Evolutionary conservation across 768 basidiomycete species (phyloP).

Genomic region (Suillus paluster): DNA sequence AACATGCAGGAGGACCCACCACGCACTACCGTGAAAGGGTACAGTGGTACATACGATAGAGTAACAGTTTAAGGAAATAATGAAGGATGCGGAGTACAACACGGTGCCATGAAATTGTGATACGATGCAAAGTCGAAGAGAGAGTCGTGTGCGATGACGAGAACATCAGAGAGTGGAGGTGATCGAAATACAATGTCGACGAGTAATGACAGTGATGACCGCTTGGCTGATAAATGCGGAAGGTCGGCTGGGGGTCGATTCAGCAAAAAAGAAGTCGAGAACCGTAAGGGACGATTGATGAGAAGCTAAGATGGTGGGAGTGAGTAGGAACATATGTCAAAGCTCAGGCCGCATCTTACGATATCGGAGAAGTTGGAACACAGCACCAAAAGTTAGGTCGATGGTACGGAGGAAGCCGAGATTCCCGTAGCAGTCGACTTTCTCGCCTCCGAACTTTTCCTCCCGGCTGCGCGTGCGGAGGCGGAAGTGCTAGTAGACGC

Average conservation of each 20-base stretch:
- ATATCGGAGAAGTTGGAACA: background rate
- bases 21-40: background rate
- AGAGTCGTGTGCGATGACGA: background rate
- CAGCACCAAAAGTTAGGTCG: background rate
- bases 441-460: background rate
- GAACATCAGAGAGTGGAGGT: background rate
- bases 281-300: background rate
- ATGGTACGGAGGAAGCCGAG: background rate
- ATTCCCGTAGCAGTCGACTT: background rate
- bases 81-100: background rate
- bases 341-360: background rate
- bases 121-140: background rate
- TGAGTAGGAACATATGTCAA: background rate
- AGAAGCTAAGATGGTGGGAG: background rate
- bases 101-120: slow-evolving; percentile 1
- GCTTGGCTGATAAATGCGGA: background rate
- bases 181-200: slow-evolving; percentile 3
- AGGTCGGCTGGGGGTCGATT: background rate
- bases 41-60: background rate
- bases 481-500: background rate
- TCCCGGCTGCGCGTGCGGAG: background rate
- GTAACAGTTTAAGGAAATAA: background rate
- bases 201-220: slow-evolving; percentile 4
- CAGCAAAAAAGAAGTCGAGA: slow-evolving; percentile 1
- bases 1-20: background rate